phyloP scores from a whole-genome alignment of 2,329 filamentous ascomycete species.

The Diaporthe sp. region DNA sequence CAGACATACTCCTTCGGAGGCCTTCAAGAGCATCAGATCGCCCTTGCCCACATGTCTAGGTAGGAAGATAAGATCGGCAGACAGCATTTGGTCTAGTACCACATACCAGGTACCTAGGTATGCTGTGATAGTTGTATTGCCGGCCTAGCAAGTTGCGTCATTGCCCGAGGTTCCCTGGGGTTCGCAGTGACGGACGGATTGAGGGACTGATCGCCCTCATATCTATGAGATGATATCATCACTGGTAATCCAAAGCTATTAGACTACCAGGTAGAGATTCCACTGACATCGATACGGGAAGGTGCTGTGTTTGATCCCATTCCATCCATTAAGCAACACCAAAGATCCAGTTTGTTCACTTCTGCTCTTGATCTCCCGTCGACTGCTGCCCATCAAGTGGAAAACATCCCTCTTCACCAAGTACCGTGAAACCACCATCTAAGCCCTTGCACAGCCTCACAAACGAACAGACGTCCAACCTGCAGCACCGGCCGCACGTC shows the following conservation, averaged over 20 bases:
- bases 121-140: not conserved
- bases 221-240: slow-evolving; percentile 39
- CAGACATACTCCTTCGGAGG: not conserved
- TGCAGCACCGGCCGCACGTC: not conserved
- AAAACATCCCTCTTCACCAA: not conserved
- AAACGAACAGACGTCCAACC: not conserved
- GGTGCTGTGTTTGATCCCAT: not conserved
- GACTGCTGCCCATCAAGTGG: not conserved
- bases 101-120: not conserved
- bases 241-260: not conserved
- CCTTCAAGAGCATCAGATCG: slow-evolving; percentile 4
- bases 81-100: slow-evolving; percentile 4
- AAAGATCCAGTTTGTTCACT: not conserved
- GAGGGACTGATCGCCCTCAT: slow-evolving; percentile 24
- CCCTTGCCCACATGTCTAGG: not conserved
- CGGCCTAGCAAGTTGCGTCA: slow-evolving; percentile 38
- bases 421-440: not conserved
- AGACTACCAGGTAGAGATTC: not conserved
- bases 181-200: slow-evolving; percentile 2
- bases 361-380: not conserved
- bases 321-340: not conserved
- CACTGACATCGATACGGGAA: not conserved
- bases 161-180: slow-evolving; percentile 10
- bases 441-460: slow-evolving; percentile 11
- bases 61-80: not conserved